phyloP scores from a whole-genome alignment of 2,329 filamentous ascomycete species.

The Teratosphaeria viscida region DNA sequence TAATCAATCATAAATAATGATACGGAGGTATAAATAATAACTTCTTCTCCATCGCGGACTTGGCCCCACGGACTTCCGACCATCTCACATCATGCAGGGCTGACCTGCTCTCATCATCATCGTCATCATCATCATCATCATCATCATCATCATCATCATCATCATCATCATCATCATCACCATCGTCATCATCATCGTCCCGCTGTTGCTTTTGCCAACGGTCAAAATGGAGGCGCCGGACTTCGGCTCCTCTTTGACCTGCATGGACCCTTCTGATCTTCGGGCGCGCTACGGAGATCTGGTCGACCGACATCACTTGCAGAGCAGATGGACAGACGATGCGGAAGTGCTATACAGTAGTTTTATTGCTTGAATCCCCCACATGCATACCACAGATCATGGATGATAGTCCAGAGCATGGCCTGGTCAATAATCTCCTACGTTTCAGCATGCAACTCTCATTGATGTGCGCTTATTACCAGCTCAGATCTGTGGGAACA shows the following conservation, averaged over 20 bases:
- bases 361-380: background rate
- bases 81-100: background rate
- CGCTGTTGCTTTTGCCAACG: background rate
- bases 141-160: background rate
- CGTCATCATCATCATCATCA: too few species aligned
- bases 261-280: background rate
- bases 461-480: background rate
- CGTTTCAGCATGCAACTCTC: background rate
- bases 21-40: background rate
- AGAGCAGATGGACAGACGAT: background rate
- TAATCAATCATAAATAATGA: too few species aligned
- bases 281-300: slow-evolving; percentile 2
- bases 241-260: slow-evolving; percentile 4
- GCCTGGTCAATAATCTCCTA: background rate
- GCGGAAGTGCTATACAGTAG: background rate
- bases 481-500: background rate
- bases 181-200: background rate
- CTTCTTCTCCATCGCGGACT: background rate
- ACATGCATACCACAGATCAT: background rate
- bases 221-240: background rate
- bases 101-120: background rate
- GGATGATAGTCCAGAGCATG: background rate
- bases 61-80: background rate
- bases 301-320: background rate
- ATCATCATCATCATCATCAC: too few species aligned